phyloP scores from a whole-genome alignment of 228 moss, liverwort and hornwort genomes.

The Sphagnum magellanicum region DNA sequence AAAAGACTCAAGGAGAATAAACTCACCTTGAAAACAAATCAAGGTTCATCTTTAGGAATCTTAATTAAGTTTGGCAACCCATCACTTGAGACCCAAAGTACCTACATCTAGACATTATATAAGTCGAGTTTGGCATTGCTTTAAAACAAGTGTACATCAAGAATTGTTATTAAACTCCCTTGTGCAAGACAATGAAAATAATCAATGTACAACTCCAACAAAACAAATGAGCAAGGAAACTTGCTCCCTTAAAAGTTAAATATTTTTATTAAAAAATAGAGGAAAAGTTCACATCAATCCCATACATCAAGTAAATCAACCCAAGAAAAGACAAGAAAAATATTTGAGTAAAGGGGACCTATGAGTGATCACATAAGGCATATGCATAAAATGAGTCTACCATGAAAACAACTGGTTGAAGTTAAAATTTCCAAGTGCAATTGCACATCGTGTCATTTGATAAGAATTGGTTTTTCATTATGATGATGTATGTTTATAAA shows the following conservation, averaged over 20 bases:
- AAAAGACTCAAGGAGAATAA: too few species aligned
- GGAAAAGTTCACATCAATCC: too few species aligned
- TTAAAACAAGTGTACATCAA: background rate
- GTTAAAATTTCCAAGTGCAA: constrained; percentile 84
- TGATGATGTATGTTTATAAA: too few species aligned
- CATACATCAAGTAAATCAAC: too few species aligned
- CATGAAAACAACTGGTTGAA: constrained; percentile 83
- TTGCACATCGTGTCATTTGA: constrained; percentile 21
- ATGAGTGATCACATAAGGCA: constrained; percentile 87
- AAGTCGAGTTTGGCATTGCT: background rate
- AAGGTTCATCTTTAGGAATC: constrained; percentile 60
- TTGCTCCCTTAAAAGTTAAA: too few species aligned
- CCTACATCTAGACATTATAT: constrained; percentile 24
- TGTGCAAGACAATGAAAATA: too few species aligned
- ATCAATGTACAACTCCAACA: too few species aligned
- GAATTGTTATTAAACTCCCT: too few species aligned
- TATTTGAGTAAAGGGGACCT: constrained; percentile 24
- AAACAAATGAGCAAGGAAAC: too few species aligned
- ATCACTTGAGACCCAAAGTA: constrained; percentile 88
- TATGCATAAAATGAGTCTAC: constrained; percentile 85
- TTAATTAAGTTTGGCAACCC: constrained; percentile 92
- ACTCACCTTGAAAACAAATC: constrained; percentile 69
- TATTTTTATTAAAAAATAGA: too few species aligned
- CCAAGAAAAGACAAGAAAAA: too few species aligned
- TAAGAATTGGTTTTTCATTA: too few species aligned